Evolutionary conservation across 768 basidiomycete genomes (phyloP), one percentile per base, ranked within the genome.

Genomic region (Mycena sanguinolenta): DNA sequence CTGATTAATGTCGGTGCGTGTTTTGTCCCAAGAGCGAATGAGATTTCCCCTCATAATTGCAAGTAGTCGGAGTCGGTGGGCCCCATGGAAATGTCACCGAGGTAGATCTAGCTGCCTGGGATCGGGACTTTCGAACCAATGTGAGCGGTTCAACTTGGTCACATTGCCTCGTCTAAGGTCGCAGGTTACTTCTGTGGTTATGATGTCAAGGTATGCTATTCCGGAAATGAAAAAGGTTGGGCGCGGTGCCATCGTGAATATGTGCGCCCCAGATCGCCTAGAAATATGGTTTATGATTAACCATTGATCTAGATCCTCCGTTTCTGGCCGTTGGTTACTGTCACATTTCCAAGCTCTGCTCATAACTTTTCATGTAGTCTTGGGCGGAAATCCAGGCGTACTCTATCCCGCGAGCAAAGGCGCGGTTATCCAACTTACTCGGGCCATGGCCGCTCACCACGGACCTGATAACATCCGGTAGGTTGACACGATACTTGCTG

Each of bases 381-480:
- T 79, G 10, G 84, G 84, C 0, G 84, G 84, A 12, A 79, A 79
- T 2, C 81, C 83, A 6, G 79, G 82, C 74, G 71, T 84, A 36
- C 74, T 85, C 16, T 85, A 85, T 52, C 83, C 83, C 0, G 83
- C 82, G 27, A 83, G 82, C 64, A 85, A 84, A 72, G 84, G 84
- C 5, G 84, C 84, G 0, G 73, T 84, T 14, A 74, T 85, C 39
- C 84, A 85, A 46, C 83, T 85, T 80, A 85, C 84, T 1, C 75
- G 83, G 52, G 83, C 84, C 2, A 85, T 85, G 84, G 84, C 83
- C 0, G 79, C 78, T 2, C 84, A 85, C 63, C 84, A 84, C 71
- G 84, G 81, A 0, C 76, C 80, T 4, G 77, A 78, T 25, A 83
- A 82, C 1, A 84, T 85, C 58, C 77, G 84, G 84, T 82, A 38